These are phyloP conservation scores for Scolecobasidium constrictum DNA, from an alignment of 2,329 filamentous ascomycete species.

Conservation along the genomic window DNA sequence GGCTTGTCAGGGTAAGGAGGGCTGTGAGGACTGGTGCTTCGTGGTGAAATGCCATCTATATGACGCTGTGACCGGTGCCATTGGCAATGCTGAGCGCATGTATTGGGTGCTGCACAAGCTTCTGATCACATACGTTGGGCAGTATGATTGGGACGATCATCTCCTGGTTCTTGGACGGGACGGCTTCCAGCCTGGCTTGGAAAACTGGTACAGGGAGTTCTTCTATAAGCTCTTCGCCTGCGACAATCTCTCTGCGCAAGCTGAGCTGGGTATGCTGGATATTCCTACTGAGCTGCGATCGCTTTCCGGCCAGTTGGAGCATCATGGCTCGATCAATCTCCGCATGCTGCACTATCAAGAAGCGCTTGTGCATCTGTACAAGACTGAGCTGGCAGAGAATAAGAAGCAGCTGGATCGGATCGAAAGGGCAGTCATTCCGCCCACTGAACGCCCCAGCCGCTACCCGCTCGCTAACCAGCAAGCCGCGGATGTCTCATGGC, in stretches of 20 bases:
- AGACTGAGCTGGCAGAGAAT: too few species aligned
- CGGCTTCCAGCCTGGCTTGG: not conserved
- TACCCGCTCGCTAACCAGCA: too few species aligned
- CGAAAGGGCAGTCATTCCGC: too few species aligned
- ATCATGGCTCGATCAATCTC: too few species aligned
- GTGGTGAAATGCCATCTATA: not conserved
- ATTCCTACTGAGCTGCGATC: not conserved
- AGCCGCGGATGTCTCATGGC: too few species aligned
- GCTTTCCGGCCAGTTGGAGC: too few species aligned
- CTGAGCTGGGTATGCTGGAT: not conserved
- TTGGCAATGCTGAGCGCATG: too few species aligned
- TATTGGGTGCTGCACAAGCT: not conserved
- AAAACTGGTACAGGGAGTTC: not conserved
- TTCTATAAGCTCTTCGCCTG: not conserved
- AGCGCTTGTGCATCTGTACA: too few species aligned
- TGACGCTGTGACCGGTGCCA: not conserved
- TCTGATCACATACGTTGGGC: not conserved
- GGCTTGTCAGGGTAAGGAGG: not conserved
- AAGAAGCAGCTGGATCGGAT: too few species aligned
- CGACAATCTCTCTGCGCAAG: not conserved
- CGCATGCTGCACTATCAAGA: too few species aligned
- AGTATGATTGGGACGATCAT: not conserved
- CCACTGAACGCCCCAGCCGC: too few species aligned
- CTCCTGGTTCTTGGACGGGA: not conserved
- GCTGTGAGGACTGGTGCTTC: not conserved